Conservation (phyloP, 176 grass and related monocot genomes). For the Thinopyrum elongatum region DNA sequence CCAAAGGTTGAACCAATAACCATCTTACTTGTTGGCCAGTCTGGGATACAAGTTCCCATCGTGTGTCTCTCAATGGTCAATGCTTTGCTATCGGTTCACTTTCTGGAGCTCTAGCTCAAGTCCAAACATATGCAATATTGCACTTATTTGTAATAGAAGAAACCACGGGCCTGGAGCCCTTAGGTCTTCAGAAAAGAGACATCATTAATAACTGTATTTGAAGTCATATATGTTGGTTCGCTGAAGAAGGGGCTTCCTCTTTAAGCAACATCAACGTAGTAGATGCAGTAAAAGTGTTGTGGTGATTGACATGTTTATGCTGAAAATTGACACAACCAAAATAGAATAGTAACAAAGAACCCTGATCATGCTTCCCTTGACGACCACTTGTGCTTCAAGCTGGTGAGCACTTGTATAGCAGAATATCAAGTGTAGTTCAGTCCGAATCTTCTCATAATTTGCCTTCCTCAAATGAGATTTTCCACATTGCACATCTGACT, state of each 20-base stretch:
- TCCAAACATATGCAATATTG: not conserved
- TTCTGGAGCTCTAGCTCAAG: not conserved
- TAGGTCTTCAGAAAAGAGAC: not conserved
- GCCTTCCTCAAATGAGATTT: not conserved
- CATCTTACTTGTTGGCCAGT: not conserved
- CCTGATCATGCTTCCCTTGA: not conserved
- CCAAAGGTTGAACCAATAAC: not conserved
- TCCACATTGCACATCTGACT: not conserved
- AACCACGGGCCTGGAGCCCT: not conserved
- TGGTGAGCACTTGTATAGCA: not conserved
- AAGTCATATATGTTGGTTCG: not conserved
- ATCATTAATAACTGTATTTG: not conserved
- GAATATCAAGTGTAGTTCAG: not conserved
- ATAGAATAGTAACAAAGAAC: not conserved
- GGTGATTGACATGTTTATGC: not conserved
- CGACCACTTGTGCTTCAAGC: not conserved
- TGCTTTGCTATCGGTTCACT: not conserved
- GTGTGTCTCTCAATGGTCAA: not conserved
- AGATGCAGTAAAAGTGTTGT: not conserved
- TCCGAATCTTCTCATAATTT: not conserved
- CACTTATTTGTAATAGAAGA: not conserved
- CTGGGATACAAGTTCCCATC: not conserved
- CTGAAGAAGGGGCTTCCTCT: not conserved
- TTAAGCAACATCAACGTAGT: constrained; percentile 5
- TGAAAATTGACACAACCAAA: not conserved